Evolutionary conservation across 2,329 filamentous ascomycete genomes (phyloP), one percentile per base, ranked within the genome.

Genomic region (Trichoderma atroviride): DNA sequence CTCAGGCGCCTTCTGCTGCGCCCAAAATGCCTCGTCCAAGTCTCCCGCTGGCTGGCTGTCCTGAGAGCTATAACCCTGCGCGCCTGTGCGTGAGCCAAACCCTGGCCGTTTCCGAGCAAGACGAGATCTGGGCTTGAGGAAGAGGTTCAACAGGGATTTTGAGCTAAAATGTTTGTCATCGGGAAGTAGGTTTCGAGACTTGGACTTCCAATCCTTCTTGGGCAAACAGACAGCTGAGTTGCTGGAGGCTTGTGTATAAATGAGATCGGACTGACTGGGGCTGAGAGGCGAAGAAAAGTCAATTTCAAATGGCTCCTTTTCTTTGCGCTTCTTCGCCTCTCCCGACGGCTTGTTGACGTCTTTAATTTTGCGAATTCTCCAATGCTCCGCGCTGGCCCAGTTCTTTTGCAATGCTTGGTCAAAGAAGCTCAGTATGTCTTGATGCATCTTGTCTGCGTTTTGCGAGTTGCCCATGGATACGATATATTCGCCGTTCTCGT

Each of bases 111-210:
- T 87, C 69, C 89, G 88, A 56, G 91, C 89, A 80, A 97, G 87
- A 53, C 91, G 91, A 13, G 94, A 93, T 78, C 94, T 97, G 33
- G 96, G 96, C 79, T 99, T 99, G 33, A 98, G 85, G 85, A 98
- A 99, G 1, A 99, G 86, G 62, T 89, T 92, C 7, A 98, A 84
- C 0, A 99, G 85, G 73, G 97, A 93, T 77, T 92, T 92, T 10
- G 95, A 98, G 82, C 94, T 97, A 83, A 99, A 98, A 78, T 98
- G 94, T 80, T 97, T 97, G 81, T 99, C 96, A 76, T 99, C 96
- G 2, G 96, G 95, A 5, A 99, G 88, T 3, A 99, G 86, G 77
- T 99, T 97, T 60, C 93, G 88, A 1, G 92, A 94, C 80, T 97
- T 97, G 50, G 93, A 96, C 79, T 93, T 96, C 93, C 95, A 96